Base-by-base conservation (phyloP, 768 basidiomycete genomes). In the Suillus luteus region DNA sequence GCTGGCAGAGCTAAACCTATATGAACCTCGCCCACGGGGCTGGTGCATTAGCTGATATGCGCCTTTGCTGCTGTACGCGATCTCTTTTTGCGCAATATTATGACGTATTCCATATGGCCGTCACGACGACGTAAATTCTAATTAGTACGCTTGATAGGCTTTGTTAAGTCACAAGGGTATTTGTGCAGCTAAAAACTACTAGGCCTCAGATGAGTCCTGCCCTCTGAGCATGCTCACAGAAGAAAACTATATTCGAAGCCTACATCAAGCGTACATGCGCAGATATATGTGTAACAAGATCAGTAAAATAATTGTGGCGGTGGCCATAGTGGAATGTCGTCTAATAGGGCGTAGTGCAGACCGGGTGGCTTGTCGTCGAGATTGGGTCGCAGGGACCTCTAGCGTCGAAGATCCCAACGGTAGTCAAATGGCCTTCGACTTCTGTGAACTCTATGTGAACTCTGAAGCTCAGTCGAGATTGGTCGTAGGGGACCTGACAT, bases 1-100 rank as follows among this genome's bases (percentile, higher is more conserved):
- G 78, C 76, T 27, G 81, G 79, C 14, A 52, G 54, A 12, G 37
- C 38, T 22, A 64, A 43, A 22, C n/a, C n/a, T 48, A 48, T 22
- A 22, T 10, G 11, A 22, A 22, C 11, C 22, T 5, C 12, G 5
- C 22, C 46, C 10, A 48, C 12, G n/a, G n/a, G n/a, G 4, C n/a
- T 38, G 1, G 35, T 12, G 7, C 35, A 37, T 37, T 22, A 19
- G 6, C 7, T 55, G n/a, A 37, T 37, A 37, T 55, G n/a, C 19
- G 4, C 7, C 12, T n/a, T 12, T n/a, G 19, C 14, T 40, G 6
- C 19, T 43, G 7, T 43, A 19, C 41, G 17, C 15, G 17, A 43
- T 43, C 41, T 43, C 41, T 19, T 19, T 41, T 43, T 43, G 17
- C n/a, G 44, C n/a, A 5, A 10, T n/a, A n/a, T n/a, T 3, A 44